Percentiles rank a stretch among this genome's conserved stretches.
Evolutionary conservation across 495 filamentous ascomycete species (phyloP).

Genomic region (Glarea lozoyensis): DNA sequence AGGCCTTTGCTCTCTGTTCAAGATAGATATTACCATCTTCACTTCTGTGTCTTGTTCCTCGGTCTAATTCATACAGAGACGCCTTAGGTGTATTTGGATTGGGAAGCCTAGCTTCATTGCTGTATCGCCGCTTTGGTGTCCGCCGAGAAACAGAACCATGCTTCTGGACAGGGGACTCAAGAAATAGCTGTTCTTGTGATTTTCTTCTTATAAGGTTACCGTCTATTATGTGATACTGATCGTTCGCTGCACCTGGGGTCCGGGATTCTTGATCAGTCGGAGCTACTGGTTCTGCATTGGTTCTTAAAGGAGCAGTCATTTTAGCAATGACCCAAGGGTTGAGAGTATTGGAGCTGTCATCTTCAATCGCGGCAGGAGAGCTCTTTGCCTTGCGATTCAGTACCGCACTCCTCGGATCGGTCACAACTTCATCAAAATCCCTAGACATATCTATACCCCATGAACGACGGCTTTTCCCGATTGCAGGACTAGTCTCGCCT

Average conservation of each 20-base stretch:
- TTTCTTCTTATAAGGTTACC: too few relatives aligned
- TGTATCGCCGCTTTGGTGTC: not conserved
- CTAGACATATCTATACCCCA: conserved; percentile 31
- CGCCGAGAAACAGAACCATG: too few relatives aligned
- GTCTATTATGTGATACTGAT: too few relatives aligned
- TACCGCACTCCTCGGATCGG: conserved; percentile 12
- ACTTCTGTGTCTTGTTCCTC: not conserved
- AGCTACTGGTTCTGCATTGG: not conserved
- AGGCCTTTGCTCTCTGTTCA: too few relatives aligned
- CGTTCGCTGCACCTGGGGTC: too few relatives aligned
- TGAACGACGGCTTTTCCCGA: conserved; percentile 10
- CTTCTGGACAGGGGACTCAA: too few relatives aligned
- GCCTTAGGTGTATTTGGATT: too few relatives aligned
- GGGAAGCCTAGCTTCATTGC: not conserved
- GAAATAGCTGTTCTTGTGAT: too few relatives aligned
- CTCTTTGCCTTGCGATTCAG: conserved; percentile 5
- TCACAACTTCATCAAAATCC: conserved; percentile 21
- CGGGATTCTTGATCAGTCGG: not conserved
- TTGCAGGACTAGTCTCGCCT: too few relatives aligned
- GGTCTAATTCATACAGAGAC: too few relatives aligned
- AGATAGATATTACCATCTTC: not conserved
- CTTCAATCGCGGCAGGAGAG: not conserved
- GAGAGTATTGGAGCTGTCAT: conserved; percentile 19
- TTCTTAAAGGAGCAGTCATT: conserved; percentile 34
- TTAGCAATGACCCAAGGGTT: conserved; percentile 57